phyloP scores from a whole-genome alignment of 2,329 filamentous ascomycete species.

The Botryotinia convoluta region DNA sequence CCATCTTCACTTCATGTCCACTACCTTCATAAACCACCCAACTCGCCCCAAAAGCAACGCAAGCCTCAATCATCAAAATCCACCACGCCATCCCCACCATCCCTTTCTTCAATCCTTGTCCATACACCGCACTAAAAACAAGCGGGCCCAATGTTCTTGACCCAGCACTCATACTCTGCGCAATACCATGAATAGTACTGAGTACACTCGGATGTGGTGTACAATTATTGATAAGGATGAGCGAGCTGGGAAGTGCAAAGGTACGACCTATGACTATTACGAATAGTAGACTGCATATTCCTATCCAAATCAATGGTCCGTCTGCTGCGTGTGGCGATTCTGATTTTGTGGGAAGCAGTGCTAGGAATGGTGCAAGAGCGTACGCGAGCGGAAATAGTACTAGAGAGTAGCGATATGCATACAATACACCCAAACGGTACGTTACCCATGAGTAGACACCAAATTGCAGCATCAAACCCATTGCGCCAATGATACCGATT shows the following conservation, averaged over 20 bases:
- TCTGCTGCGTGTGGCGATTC: neutral
- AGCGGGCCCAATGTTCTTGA: neutral
- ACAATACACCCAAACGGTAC: neutral
- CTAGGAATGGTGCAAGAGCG: neutral
- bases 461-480: neutral
- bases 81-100: constrained; percentile 1
- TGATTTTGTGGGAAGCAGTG: neutral
- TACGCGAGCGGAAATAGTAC: neutral
- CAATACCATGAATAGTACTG: neutral
- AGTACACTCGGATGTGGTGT: neutral
- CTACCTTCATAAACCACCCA: constrained; percentile 3
- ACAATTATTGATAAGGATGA: constrained; percentile 1
- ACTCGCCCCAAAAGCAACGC: neutral
- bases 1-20: constrained; percentile 9
- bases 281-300: neutral
- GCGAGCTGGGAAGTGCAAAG: constrained; percentile 1
- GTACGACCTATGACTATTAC: neutral
- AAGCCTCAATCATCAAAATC: neutral
- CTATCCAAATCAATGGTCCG: neutral
- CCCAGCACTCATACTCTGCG: neutral
- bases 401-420: neutral
- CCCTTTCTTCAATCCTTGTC: neutral
- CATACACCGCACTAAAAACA: neutral
- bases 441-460: constrained; percentile 3
- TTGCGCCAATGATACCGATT: neutral